These are phyloP conservation scores for Kockiozyma suomiensis DNA, from an alignment of 805 yeast species.

Conservation along the genomic window DNA sequence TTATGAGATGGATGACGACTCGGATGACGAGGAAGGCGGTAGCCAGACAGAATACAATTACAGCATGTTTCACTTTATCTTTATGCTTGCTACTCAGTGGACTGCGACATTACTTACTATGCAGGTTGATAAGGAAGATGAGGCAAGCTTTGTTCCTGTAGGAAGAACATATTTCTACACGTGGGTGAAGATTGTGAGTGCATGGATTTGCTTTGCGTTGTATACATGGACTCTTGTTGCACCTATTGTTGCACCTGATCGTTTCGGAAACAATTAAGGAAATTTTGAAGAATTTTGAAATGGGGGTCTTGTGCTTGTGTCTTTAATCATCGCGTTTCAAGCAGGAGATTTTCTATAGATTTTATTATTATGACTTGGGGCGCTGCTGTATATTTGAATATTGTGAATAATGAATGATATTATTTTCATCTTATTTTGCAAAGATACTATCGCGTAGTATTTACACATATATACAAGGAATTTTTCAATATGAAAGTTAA, in stretches of 20 bases:
- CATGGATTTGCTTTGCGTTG: conserved; percentile 86
- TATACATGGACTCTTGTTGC: conserved; percentile 92
- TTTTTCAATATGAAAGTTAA: not conserved
- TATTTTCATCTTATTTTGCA: too few relatives aligned
- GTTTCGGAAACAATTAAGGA: conserved; percentile 52
- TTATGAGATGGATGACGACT: conserved; percentile 55
- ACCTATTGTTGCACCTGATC: conserved; percentile 86
- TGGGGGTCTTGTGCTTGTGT: not conserved
- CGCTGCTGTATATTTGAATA: not conserved
- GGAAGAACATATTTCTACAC: conserved; percentile 95
- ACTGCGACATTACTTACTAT: conserved; percentile 91
- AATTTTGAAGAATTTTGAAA: not conserved
- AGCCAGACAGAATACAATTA: conserved; percentile 75
- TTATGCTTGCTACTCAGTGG: conserved; percentile 95
- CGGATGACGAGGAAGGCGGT: conserved; percentile 54
- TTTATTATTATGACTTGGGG: not conserved
- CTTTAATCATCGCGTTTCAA: too few relatives aligned
- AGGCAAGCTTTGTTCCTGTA: conserved; percentile 85
- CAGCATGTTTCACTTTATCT: conserved; percentile 83
- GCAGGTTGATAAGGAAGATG: conserved; percentile 72
- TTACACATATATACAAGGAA: not conserved
- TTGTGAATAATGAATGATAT: too few relatives aligned
- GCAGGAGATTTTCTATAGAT: not conserved
- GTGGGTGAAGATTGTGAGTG: conserved; percentile 89
- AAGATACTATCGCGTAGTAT: not conserved